phyloP scores from a whole-genome alignment of 805 yeast genomes.

The Yamadazyma phyllophila region DNA sequence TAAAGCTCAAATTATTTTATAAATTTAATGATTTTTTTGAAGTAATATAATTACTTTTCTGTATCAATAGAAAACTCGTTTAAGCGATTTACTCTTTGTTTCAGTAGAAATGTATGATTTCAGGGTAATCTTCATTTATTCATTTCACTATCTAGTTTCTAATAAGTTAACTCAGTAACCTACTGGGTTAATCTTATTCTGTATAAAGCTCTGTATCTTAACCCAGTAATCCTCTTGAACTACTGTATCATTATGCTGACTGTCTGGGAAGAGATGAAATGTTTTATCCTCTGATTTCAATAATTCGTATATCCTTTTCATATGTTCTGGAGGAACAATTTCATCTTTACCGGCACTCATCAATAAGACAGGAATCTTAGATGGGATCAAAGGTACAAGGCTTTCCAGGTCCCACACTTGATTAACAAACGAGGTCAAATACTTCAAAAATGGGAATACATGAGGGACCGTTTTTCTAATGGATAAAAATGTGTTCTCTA shows the following conservation, averaged over 20 bases:
- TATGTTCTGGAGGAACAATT: conserved; percentile 86
- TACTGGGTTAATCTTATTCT: conserved; percentile 40
- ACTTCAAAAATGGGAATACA: conserved; percentile 64
- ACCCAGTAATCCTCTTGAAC: conserved; percentile 78
- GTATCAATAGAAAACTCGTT: conserved; percentile 9
- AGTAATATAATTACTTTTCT: neutral
- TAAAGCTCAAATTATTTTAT: conserved; percentile 34
- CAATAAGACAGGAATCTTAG: conserved; percentile 63
- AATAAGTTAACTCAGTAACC: conserved; percentile 21
- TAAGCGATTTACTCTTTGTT: neutral
- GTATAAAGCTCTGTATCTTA: conserved; percentile 54
- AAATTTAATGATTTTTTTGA: conserved; percentile 12
- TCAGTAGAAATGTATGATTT: too few relatives aligned
- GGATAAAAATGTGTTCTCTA: conserved; percentile 85
- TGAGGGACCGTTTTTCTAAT: conserved; percentile 70
- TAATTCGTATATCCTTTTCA: conserved; percentile 56
- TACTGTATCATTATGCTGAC: conserved; percentile 83
- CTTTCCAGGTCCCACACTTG: conserved; percentile 81
- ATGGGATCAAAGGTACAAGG: conserved; percentile 50
- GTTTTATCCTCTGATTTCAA: conserved; percentile 52
- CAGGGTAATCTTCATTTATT: too few relatives aligned
- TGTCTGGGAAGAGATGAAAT: conserved; percentile 53
- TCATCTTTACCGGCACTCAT: conserved; percentile 79
- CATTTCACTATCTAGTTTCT: neutral
- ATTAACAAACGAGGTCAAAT: conserved; percentile 61